Conservation (phyloP, 305 asterid species). For the Rubia balearica region DNA sequence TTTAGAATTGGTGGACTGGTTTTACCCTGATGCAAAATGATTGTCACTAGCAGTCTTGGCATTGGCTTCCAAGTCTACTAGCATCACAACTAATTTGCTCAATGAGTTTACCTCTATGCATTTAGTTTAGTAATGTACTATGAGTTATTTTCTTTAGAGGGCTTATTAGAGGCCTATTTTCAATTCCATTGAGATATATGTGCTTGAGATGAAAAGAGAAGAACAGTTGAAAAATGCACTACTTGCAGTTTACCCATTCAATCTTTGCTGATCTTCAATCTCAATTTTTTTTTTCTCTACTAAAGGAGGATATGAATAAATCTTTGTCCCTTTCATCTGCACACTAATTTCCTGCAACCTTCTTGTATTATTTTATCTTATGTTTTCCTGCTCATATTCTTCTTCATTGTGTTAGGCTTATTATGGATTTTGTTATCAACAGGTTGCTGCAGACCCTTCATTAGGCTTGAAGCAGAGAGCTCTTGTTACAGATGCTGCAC, state of each 20-base stretch:
- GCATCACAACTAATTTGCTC: background rate
- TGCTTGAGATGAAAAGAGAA: background rate
- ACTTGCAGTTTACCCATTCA: background rate
- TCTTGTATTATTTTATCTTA: background rate
- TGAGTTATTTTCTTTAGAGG: slow-evolving; percentile 4
- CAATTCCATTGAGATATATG: background rate
- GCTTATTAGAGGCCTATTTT: background rate
- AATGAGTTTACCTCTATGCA: background rate
- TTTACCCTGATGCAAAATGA: background rate
- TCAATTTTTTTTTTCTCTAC: slow-evolving; percentile 1
- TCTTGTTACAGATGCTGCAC: slow-evolving; percentile 90
- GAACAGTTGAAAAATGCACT: background rate
- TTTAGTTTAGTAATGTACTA: background rate
- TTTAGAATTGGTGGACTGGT: background rate
- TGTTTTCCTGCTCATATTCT: slow-evolving; percentile 7
- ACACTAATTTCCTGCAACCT: background rate
- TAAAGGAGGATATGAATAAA: background rate
- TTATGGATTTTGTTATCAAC: slow-evolving; percentile 18
- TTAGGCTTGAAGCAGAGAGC: slow-evolving; percentile 88
- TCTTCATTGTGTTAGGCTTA: background rate
- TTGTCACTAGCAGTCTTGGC: background rate
- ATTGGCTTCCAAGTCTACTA: background rate
- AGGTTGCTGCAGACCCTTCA: slow-evolving; percentile 94
- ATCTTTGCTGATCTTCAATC: background rate
- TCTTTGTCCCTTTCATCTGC: background rate